Evolutionary conservation across 768 basidiomycete genomes (phyloP), one percentile per base, ranked within the genome.

Genomic region (Myochromella boudieri): DNA sequence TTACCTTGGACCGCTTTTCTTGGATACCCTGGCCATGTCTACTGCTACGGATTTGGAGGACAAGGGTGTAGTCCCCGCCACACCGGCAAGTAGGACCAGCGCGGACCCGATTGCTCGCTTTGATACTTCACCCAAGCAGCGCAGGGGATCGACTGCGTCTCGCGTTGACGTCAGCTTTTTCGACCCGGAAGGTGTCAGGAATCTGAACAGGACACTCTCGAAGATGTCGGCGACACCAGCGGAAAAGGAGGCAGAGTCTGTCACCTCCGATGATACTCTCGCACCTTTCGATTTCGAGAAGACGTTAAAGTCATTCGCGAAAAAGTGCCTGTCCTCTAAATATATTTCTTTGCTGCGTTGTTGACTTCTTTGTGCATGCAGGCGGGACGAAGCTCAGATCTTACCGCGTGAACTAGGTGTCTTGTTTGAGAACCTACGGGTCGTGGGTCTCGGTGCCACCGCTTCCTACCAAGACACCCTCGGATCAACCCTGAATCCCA

Each of bases 401-500:
- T 40, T 84, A 82, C 51, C 68, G 62, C 18, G 57, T 12, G 57
- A 58, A 40, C 75, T 87, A 3, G 85, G 85, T 0, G 82, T 87
- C 9, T 51, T 72, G 33, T 87, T 87, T 49, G 60, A 78, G 42
- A 65, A 34, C n/a, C 33, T 34, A n/a, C 14, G 68, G 0, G 86
- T 87, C 6, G 69, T 78, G 18, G 86, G 84, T 2, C 55, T 81
- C 6, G 84, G 84, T 4, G 65, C 80, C 1, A 65, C 78, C 0
- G 78, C 78, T 0, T 76, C 74, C 6, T 74, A 74, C 42, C 80
- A 82, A 51, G 56, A 72, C 0, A 88, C 84, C 0, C 60, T 93
- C 3, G 81, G 78, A n/a, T 84, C 84, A 17, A 58, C 76, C 2
- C 68, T 88, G 37, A 80, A 87, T 60, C 81, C 80, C 0, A 37